phyloP scores from a whole-genome alignment of 2,329 filamentous ascomycete genomes.

The Penicillium sp. region DNA sequence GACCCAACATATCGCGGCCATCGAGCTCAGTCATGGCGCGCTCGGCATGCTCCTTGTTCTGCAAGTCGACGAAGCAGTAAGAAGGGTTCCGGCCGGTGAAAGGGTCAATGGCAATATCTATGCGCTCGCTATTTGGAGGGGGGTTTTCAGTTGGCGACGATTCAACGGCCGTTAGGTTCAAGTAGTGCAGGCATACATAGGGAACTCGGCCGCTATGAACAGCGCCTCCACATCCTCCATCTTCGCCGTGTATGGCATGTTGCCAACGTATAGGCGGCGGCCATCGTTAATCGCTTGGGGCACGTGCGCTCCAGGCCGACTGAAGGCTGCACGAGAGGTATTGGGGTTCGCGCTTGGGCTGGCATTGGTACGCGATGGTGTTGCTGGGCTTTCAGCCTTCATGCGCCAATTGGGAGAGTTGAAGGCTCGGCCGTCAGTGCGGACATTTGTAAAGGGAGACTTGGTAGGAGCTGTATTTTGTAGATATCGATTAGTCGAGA shows the following conservation, averaged over 20 bases:
- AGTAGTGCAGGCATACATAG: slow-evolving; percentile 25
- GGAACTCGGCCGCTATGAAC: slow-evolving; percentile 36
- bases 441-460: slow-evolving; percentile 26
- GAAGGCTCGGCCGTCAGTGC: slow-evolving; percentile 33
- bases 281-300: slow-evolving; percentile 35
- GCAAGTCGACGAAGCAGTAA: slow-evolving; percentile 66
- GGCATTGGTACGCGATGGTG: slow-evolving; percentile 16
- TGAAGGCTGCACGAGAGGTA: slow-evolving; percentile 27
- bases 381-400: slow-evolving; percentile 31
- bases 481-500: slow-evolving; percentile 9
- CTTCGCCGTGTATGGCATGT: slow-evolving; percentile 49
- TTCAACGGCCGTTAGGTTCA: slow-evolving; percentile 3
- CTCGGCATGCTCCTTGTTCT: slow-evolving; percentile 49
- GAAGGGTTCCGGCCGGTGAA: slow-evolving; percentile 61
- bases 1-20: slow-evolving; percentile 48
- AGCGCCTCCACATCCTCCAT: slow-evolving; percentile 43
- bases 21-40: slow-evolving; percentile 51
- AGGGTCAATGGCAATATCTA: slow-evolving; percentile 61
- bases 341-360: slow-evolving; percentile 13
- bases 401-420: slow-evolving; percentile 37
- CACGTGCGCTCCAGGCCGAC: slow-evolving; percentile 25
- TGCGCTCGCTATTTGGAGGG: slow-evolving; percentile 41
- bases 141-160: slow-evolving; percentile 14
- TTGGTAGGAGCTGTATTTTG: slow-evolving; percentile 24
- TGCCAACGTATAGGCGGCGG: slow-evolving; percentile 47